These are phyloP conservation scores for Lippia alba DNA, from an alignment of 305 asterid genomes.

Conservation along the genomic window DNA sequence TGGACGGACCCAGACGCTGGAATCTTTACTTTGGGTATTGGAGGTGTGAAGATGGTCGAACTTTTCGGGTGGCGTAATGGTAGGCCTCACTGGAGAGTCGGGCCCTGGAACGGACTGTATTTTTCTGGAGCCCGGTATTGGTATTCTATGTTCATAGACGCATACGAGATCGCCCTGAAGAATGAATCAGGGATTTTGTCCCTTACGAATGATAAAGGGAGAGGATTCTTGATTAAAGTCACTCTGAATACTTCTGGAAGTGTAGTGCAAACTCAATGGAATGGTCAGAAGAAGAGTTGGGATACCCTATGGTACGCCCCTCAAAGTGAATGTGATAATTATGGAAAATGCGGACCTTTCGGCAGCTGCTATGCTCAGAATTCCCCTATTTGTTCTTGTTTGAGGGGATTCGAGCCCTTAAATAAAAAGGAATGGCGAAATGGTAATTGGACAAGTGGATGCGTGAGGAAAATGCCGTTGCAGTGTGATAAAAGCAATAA, in stretches of 20 bases:
- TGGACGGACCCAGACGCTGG: slow-evolving; percentile 39
- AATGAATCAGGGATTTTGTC: slow-evolving; percentile 34
- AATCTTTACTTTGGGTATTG: slow-evolving; percentile 37
- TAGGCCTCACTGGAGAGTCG: slow-evolving; percentile 49
- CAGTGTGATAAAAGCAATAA: slow-evolving; percentile 21
- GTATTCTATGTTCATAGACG: slow-evolving; percentile 38
- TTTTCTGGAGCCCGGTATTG: slow-evolving; percentile 38
- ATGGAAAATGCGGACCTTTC: no score
- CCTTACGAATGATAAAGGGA: slow-evolving; percentile 36
- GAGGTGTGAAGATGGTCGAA: no score
- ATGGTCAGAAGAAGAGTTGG: slow-evolving; percentile 34
- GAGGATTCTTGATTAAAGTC: slow-evolving; percentile 11
- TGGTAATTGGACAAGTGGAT: no score
- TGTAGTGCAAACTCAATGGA: slow-evolving; percentile 29
- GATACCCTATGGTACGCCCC: slow-evolving; percentile 25
- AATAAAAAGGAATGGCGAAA: no score
- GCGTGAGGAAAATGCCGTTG: no score
- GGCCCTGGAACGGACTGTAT: slow-evolving; percentile 50
- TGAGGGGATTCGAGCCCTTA: no score
- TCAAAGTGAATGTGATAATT: slow-evolving; percentile 31
- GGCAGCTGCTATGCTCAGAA: no score
- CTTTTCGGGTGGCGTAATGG: no score
- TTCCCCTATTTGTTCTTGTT: no score
- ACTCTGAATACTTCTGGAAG: slow-evolving; percentile 22
- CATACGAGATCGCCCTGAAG: slow-evolving; percentile 31